These are phyloP conservation scores for Xylaria venustula DNA, from an alignment of 495 filamentous ascomycete species.

Conservation along the genomic window DNA sequence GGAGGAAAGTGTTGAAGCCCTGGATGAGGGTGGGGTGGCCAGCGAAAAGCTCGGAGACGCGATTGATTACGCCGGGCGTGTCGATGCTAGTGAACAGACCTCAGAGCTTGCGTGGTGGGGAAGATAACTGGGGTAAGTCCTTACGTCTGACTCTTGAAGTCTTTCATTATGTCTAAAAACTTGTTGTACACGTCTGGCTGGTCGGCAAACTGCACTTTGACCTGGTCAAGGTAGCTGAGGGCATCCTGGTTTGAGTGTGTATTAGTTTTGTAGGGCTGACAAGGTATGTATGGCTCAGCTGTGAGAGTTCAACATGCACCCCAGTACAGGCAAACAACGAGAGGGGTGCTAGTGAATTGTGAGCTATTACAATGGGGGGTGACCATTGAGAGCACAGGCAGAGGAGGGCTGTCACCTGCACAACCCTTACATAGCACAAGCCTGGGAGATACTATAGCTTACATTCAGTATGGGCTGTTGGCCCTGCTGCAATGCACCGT, in stretches of 20 bases:
- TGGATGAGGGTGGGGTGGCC: slow-evolving; percentile 96
- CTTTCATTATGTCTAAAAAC: slow-evolving; percentile 99
- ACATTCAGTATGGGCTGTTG: slow-evolving; percentile 95
- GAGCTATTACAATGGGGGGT: no score
- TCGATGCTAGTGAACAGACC: slow-evolving; percentile 66
- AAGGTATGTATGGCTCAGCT: no score
- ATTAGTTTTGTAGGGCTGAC: slow-evolving; percentile 29
- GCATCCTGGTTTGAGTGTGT: slow-evolving; percentile 64
- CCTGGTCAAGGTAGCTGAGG: slow-evolving; percentile 95
- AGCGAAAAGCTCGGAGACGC: slow-evolving; percentile 94
- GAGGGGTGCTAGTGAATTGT: no score
- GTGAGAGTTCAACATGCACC: no score
- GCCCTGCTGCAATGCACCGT: slow-evolving; percentile 62
- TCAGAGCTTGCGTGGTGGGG: slow-evolving; percentile 11
- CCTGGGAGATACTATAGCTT: slow-evolving; percentile 17
- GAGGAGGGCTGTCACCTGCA: no score
- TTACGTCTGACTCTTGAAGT: slow-evolving; percentile 97
- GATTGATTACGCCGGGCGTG: slow-evolving; percentile 95
- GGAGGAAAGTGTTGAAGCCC: slow-evolving; percentile 98
- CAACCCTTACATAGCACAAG: no score
- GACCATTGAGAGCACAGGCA: no score
- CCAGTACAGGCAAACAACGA: no score
- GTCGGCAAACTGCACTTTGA: slow-evolving; percentile 96
- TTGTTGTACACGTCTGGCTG: slow-evolving; percentile 98
- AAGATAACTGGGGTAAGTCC: slow-evolving; percentile 28